Base-by-base conservation (phyloP, 805 yeast species). In the Candida hispaniensis region DNA sequence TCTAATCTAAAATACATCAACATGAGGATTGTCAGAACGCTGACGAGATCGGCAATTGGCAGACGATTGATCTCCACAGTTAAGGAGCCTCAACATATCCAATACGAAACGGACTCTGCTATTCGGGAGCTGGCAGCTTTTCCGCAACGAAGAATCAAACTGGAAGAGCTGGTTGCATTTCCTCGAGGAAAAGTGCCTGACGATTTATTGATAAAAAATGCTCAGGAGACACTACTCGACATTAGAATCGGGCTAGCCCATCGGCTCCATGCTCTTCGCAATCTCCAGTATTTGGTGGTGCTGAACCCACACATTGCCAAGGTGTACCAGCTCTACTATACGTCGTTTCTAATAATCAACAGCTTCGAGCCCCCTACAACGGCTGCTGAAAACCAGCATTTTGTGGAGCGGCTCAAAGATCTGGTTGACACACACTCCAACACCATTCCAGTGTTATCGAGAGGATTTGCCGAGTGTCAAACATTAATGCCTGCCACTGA, bases 281-380 rank as follows among this genome's bases (percentile, higher is more conserved):
- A 67, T 26, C 59, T 88, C 38, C 95, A 95, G 0, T 88, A 83
- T 53, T 67, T 86, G 46, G 83, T 78, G 29, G 77, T 85, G 39
- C 57, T 88, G 42, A 88, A 88, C 52, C 96, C 96, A 5, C 73
- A 81, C 48, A 76, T 88, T 34, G 78, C 88, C 7, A 72, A 71
- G 46, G 76, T 80, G 14, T 82, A 83, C 60, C 66, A 71, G 47
- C 58, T 76, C 30, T 88, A 88, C 58, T 60, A 82, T 43, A 64
- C 72, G 39, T 76, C 94, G 2, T 67, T 83, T 60, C 60, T 69
- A 33, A 60, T 68, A 4, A 47, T 75, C 33, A 47, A 69, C 14
- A 50, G 60, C 2, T 59, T 64, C 29, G 53, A 60, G 36, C 51
- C 65, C 24, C 64, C 73, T 5, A 47, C 56, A 41, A 69, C 73